Base-by-base conservation (phyloP, 2,329 filamentous ascomycete species). In the Tothia fuscella region DNA sequence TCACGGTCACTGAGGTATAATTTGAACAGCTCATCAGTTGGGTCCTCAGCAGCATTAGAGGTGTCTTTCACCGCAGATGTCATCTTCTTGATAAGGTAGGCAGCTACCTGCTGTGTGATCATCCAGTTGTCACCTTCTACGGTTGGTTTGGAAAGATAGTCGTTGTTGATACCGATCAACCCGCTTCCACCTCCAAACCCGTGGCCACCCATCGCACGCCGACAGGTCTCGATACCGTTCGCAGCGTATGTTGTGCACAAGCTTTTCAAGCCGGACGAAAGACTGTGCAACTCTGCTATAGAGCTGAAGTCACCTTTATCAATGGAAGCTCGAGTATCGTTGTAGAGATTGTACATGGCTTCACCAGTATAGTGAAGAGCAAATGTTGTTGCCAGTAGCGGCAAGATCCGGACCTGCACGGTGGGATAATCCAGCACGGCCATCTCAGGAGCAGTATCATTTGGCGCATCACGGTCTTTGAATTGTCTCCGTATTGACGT, bases 101-200 rank as follows among this genome's bases (percentile, higher is more conserved):
- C 59, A 0, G 66, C 65, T 3, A 66, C 66, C 51, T 73, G 69
- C 45, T 72, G 68, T 0, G 67, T 71, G 30, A 73, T 72, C 68
- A 72, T 72, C 67, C 68, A 72, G 43, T 73, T 73, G 49, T 72
- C 70, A 2, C 70, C 70, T 47, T 74, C 69, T 2, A 74, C 70
- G 0, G 69, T 73, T 1, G 67, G 68, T 50, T 72, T 72, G 3
- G 67, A 65, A 4, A 70, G 56, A 40, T 71, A 70, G 49, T 70
- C 66, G 12, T 63, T 59, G 48, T 72, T 70, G 28, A 71, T 55
- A 22, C 69, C 66, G 9, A 72, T 65, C 24, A 72, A 60, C 2
- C 70, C 70, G 49, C 66, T 71, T 1, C 63, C 66, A 14, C 67
- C 68, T 3, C 68, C 67, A 47, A 71, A 73, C 1, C 70, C 69